phyloP scores from a whole-genome alignment of 1,284 basidiomycete species.

The Ustilago vetiveriae region DNA sequence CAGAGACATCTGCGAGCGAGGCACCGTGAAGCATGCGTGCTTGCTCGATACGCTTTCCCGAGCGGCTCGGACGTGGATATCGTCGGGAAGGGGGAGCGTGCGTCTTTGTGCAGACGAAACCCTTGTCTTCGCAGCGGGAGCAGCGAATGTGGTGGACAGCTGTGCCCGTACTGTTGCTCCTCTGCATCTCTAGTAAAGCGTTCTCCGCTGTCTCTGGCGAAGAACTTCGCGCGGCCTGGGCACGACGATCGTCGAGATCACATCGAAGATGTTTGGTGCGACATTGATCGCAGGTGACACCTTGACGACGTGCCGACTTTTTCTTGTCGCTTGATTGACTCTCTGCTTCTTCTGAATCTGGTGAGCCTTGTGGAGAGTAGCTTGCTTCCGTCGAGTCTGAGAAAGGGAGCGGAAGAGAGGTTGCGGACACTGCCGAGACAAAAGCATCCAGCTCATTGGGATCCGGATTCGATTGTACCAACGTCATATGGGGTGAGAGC shows the following conservation, averaged over 20 bases:
- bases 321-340: slow-evolving; percentile 31
- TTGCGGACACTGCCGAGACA: slow-evolving; percentile 6
- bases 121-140: slow-evolving; percentile 55
- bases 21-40: slow-evolving; percentile 61
- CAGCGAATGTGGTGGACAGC: slow-evolving; percentile 47
- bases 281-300: slow-evolving; percentile 61
- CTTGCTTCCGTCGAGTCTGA: slow-evolving; percentile 4
- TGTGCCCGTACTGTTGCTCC: slow-evolving; percentile 25
- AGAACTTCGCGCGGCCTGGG: slow-evolving; percentile 22
- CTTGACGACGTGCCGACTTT: slow-evolving; percentile 41
- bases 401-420: slow-evolving; percentile 13
- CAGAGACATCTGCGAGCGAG: slow-evolving; percentile 7
- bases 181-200: slow-evolving; percentile 30
- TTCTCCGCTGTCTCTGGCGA: slow-evolving; percentile 17
- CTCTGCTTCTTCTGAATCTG: slow-evolving; percentile 18
- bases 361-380: slow-evolving; percentile 4
- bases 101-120: slow-evolving; percentile 57
- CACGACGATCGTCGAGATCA: slow-evolving; percentile 49
- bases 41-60: slow-evolving; percentile 64
- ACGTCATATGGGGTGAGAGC: slow-evolving; percentile 8
- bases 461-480: slow-evolving; percentile 3
- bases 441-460: slow-evolving; percentile 7
- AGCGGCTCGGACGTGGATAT: slow-evolving; percentile 60
- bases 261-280: slow-evolving; percentile 61
- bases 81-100: slow-evolving; percentile 53